Conservation (phyloP, 2,329 filamentous ascomycete species). For the Nothomitra cinnamomea region DNA sequence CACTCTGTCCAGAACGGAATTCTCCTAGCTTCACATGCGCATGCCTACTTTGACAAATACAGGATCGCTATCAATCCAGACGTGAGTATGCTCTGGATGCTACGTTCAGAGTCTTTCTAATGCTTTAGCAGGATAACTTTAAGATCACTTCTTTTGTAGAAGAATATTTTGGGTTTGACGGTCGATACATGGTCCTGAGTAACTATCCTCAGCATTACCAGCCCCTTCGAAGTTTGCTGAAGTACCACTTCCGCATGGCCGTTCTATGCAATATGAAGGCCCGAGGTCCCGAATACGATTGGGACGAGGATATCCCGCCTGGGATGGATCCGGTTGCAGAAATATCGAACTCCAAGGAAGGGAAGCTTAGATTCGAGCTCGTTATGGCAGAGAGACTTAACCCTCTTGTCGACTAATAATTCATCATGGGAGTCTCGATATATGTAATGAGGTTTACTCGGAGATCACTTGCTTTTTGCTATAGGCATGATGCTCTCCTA, state of each 20-base stretch:
- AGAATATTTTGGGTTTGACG: background rate
- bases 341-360: too few species aligned
- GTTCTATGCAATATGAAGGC: constrained; percentile 4
- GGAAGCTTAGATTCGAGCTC: constrained; percentile 1
- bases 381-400: background rate
- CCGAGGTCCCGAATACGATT: too few species aligned
- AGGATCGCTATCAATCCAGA: background rate
- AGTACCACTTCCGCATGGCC: constrained; percentile 1
- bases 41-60: background rate
- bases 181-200: background rate
- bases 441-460: background rate
- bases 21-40: background rate
- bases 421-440: background rate
- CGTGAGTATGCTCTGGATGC: background rate
- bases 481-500: background rate
- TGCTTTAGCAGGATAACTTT: background rate
- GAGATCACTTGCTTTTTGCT: background rate
- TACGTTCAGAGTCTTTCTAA: background rate
- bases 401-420: background rate
- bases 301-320: too few species aligned
- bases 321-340: too few species aligned
- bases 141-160: background rate
- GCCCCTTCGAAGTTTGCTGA: background rate
- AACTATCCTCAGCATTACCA: too few species aligned
- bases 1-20: constrained; percentile 2